Evolutionary conservation across 1,284 basidiomycete species (phyloP), one percentile per base, ranked within the genome.

Genomic region (Sutorius eximius): DNA sequence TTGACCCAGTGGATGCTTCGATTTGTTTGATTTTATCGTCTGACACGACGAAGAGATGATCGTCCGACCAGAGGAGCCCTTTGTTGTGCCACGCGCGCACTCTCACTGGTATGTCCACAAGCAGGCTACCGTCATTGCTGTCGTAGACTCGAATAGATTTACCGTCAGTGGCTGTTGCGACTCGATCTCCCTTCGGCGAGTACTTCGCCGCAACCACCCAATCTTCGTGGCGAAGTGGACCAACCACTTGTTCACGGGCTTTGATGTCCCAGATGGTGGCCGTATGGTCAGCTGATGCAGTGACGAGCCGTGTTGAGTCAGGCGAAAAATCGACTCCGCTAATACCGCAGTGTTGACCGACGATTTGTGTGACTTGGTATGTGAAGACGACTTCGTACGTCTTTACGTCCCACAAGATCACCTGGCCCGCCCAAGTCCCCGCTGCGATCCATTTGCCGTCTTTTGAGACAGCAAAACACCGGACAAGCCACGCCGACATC

Each of bases 381-480:
- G 37, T 32, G 34, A 36, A 36, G 34, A 36, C 16, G 3, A 3
- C 9, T n/a, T 36, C 16, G 34, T 18, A 49, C 12, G 34, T 36
- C 16, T 36, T n/a, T 36, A n/a, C 7, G 16, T 36, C 34, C 16
- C 16, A 36, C 2, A 36, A 7, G n/a, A 36, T 10, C 16, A 36
- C 16, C 34, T 9, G 3, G 8, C 13, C 37, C 8, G 5, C n/a
- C 10, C 15, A n/a, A 5, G 34, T 45, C 12, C 27, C 43, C 29
- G 29, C 41, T 18, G 47, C 59, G 8, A 59, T 47, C 38, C 44
- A 49, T 24, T 12, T 18, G 7, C 46, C 47, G 9, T 60, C 56
- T n/a, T 44, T 46, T 0, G 59, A 62, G 3, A 62, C 45, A 1
- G 52, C 56, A 1, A 54, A 27, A 27, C 24, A 27, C 24, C 24